These are phyloP conservation scores for Coccinonectria pachysandricola DNA, from an alignment of 2,329 filamentous ascomycete species.

Conservation along the genomic window DNA sequence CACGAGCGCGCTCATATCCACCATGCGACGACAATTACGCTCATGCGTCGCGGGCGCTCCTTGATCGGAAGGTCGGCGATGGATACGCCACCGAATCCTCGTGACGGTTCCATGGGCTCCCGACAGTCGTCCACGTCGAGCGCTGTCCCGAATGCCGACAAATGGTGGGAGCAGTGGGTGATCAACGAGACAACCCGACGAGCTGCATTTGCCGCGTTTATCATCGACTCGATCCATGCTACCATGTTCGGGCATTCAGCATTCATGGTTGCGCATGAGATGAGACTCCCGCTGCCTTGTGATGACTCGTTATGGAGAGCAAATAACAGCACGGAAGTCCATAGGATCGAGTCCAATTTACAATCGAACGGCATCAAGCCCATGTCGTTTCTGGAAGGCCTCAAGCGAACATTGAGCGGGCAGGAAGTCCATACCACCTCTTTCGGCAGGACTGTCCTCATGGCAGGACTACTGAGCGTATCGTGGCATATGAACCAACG, in stretches of 20 bases:
- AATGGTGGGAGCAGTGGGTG: conserved; percentile 96
- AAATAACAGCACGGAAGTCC: conserved; percentile 76
- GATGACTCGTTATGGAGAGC: conserved; percentile 91
- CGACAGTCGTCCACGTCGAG: conserved; percentile 53
- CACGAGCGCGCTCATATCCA: conserved; percentile 96
- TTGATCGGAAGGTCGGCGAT: conserved; percentile 76
- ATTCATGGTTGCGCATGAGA: conserved; percentile 94
- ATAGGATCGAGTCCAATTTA: conserved; percentile 69
- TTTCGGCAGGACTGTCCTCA: conserved; percentile 85
- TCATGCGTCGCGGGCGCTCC: conserved; percentile 90
- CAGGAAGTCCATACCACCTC: conserved; percentile 82
- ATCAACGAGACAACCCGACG: conserved; percentile 83
- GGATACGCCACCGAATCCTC: conserved; percentile 70
- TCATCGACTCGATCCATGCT: conserved; percentile 90
- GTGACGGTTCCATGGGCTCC: conserved; percentile 47
- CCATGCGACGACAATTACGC: conserved; percentile 85
- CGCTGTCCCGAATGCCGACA: conserved; percentile 60
- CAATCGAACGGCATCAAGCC: conserved; percentile 74
- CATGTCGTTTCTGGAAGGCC: conserved; percentile 77
- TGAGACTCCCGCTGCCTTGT: conserved; percentile 82
- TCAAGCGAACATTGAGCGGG: conserved; percentile 82
- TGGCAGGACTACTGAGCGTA: conserved; percentile 87
- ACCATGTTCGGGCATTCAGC: conserved; percentile 97
- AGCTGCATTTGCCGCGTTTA: conserved; percentile 86
- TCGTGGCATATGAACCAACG: conserved; percentile 97